A percentile compares a stretch with the other conserved stretches of the same genome.
Evolutionary conservation across 2,329 filamentous ascomycete species (phyloP).

Genomic region (Ophiostoma pallidulum): DNA sequence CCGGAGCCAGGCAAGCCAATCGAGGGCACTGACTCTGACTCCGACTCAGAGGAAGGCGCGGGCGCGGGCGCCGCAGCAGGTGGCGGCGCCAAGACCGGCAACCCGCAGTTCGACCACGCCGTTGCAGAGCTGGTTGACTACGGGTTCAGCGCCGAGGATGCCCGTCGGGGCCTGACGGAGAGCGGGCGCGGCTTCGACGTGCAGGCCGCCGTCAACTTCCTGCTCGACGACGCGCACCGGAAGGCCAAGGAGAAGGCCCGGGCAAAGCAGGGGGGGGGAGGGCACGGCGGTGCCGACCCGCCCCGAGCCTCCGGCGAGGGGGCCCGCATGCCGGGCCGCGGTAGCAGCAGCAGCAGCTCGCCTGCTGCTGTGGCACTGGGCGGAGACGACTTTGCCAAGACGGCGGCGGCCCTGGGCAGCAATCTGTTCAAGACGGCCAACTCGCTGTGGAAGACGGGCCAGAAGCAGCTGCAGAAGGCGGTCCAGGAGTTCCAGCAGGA

Average conservation of each 20-base stretch:
- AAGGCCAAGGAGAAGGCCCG: slow-evolving; percentile 65
- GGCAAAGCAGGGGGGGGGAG: slow-evolving; percentile 24
- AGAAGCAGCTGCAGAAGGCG: slow-evolving; percentile 86
- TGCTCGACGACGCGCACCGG: slow-evolving; percentile 83
- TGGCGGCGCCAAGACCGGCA: slow-evolving; percentile 22
- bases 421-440: slow-evolving; percentile 90
- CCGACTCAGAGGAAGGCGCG: slow-evolving; percentile 32
- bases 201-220: slow-evolving; percentile 78
- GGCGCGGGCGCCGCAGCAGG: slow-evolving; percentile 2
- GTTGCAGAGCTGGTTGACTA: slow-evolving; percentile 89
- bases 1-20: slow-evolving; percentile 48
- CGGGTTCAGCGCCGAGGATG: slow-evolving; percentile 80
- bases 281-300: neutral
- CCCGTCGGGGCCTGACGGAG: slow-evolving; percentile 68
- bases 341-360: slow-evolving; percentile 48
- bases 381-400: slow-evolving; percentile 68
- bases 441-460: slow-evolving; percentile 86
- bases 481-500: slow-evolving; percentile 75
- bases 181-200: slow-evolving; percentile 73
- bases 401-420: slow-evolving; percentile 71
- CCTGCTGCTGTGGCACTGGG: slow-evolving; percentile 33
- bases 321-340: slow-evolving; percentile 19
- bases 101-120: slow-evolving; percentile 65
- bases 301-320: neutral
- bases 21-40: slow-evolving; percentile 39